Conservation (phyloP, 352 stramenopile genomes). For the Phytophthora boehmeriae region DNA sequence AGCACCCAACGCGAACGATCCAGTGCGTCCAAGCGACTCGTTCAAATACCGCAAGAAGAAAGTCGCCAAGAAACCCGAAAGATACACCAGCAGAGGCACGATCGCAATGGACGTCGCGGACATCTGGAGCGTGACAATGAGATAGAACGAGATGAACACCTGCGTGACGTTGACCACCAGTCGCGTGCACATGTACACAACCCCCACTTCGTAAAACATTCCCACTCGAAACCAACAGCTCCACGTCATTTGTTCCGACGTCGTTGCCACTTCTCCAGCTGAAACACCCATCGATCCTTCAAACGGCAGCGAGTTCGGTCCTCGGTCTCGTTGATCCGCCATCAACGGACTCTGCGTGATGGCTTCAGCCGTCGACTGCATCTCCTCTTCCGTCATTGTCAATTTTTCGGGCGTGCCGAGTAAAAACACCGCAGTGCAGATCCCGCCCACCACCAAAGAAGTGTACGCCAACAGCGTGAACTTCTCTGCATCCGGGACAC, state of each 20-base stretch:
- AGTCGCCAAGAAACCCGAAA: slow-evolving; percentile 81
- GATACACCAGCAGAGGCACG: slow-evolving; percentile 82
- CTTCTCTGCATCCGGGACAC: slow-evolving; percentile 71
- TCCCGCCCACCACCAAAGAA: slow-evolving; percentile 67
- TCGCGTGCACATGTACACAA: slow-evolving; percentile 90
- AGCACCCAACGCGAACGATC: slow-evolving; percentile 70
- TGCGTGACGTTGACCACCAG: slow-evolving; percentile 88
- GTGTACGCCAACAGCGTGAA: slow-evolving; percentile 81
- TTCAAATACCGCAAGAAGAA: slow-evolving; percentile 83
- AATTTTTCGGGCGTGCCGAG: slow-evolving; percentile 69
- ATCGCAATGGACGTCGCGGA: slow-evolving; percentile 84
- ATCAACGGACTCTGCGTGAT: slow-evolving; percentile 60
- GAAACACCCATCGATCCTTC: slow-evolving; percentile 55
- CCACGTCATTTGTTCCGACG: slow-evolving; percentile 65
- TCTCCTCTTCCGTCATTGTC: slow-evolving; percentile 27
- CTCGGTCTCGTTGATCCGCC: slow-evolving; percentile 50
- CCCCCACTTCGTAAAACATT: slow-evolving; percentile 89
- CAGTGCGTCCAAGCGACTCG: slow-evolving; percentile 65
- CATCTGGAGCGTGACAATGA: slow-evolving; percentile 89
- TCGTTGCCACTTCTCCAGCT: slow-evolving; percentile 25
- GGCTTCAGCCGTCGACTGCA: slow-evolving; percentile 23
- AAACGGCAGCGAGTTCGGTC: slow-evolving; percentile 54
- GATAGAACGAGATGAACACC: slow-evolving; percentile 88
- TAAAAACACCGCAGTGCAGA: slow-evolving; percentile 71
- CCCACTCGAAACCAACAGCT: slow-evolving; percentile 72